These are phyloP conservation scores for Periconia macrospinosa DNA, from an alignment of 2,329 filamentous ascomycete genomes.

Conservation along the genomic window DNA sequence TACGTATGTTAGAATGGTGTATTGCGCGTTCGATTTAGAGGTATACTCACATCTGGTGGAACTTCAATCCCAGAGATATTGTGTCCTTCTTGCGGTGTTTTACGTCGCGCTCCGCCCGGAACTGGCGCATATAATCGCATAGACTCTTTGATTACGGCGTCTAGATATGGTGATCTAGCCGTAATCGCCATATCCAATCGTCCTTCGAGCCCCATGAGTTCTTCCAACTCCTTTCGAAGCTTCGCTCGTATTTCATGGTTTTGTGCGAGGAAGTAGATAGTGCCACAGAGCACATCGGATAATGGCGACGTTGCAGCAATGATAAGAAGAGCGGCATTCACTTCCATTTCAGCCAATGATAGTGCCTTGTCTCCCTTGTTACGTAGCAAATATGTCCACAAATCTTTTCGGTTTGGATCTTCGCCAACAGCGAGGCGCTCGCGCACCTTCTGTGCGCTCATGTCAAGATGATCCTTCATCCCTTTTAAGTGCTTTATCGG, in stretches of 20 bases:
- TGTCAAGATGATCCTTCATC: constrained; percentile 2
- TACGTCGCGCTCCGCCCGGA: neutral
- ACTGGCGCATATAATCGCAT: neutral
- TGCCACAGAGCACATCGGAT: neutral
- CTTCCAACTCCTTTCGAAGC: neutral
- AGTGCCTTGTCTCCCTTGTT: constrained; percentile 7
- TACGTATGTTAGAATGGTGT: neutral
- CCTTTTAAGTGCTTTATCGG: neutral
- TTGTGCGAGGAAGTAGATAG: neutral
- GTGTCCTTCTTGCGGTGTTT: neutral
- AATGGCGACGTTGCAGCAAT: neutral
- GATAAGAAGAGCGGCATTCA: neutral
- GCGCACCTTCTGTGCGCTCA: constrained; percentile 4
- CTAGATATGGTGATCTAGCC: neutral
- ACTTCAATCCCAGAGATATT: neutral
- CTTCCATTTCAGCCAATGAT: constrained; percentile 4
- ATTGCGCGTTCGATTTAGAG: neutral
- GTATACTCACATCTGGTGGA: neutral
- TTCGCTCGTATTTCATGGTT: neutral
- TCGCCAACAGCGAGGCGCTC: constrained; percentile 2
- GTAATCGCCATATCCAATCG: neutral
- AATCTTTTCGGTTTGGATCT: neutral
- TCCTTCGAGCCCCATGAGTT: neutral
- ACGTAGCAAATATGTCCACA: constrained; percentile 7
- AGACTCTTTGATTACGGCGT: neutral